These are phyloP conservation scores for Arthrobotrys conoides DNA, from an alignment of 2,329 filamentous ascomycete species.

Conservation along the genomic window DNA sequence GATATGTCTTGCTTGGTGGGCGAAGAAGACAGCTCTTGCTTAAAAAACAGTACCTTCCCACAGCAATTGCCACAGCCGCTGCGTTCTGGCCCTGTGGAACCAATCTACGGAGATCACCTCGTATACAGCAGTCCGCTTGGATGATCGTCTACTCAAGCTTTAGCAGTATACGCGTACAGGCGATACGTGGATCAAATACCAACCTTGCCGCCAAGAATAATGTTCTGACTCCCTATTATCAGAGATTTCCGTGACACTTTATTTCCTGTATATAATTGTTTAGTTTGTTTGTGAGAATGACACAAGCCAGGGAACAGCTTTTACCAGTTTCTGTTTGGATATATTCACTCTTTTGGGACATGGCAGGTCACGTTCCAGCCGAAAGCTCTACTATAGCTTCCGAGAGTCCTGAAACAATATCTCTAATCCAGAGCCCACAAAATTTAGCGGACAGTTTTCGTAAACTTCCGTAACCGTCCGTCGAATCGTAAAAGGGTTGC, in stretches of 20 bases:
- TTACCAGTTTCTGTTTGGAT: conserved; percentile 58
- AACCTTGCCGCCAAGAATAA: conserved; percentile 89
- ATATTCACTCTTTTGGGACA: conserved; percentile 58
- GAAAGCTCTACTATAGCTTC: not conserved
- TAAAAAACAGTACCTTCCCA: conserved; percentile 92
- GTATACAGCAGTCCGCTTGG: conserved; percentile 92
- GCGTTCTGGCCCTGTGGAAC: conserved; percentile 66
- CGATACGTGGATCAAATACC: not conserved
- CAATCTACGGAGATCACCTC: conserved; percentile 83
- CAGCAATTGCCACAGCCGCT: conserved; percentile 80
- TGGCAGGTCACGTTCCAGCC: not conserved
- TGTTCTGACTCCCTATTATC: conserved; percentile 95
- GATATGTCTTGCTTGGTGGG: conserved; percentile 85
- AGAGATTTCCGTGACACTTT: conserved; percentile 94
- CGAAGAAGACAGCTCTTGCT: conserved; percentile 82
- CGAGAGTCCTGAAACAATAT: no score
- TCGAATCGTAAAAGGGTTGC: no score
- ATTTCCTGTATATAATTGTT: conserved; percentile 75
- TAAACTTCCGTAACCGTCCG: no score
- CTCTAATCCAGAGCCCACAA: no score
- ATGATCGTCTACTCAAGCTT: conserved; percentile 77
- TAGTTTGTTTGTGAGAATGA: not conserved
- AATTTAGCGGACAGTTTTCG: no score
- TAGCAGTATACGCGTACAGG: not conserved
- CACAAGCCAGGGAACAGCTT: not conserved